Conservation (phyloP, 2,329 filamentous ascomycete species). For the Cryphonectria parasitica region DNA sequence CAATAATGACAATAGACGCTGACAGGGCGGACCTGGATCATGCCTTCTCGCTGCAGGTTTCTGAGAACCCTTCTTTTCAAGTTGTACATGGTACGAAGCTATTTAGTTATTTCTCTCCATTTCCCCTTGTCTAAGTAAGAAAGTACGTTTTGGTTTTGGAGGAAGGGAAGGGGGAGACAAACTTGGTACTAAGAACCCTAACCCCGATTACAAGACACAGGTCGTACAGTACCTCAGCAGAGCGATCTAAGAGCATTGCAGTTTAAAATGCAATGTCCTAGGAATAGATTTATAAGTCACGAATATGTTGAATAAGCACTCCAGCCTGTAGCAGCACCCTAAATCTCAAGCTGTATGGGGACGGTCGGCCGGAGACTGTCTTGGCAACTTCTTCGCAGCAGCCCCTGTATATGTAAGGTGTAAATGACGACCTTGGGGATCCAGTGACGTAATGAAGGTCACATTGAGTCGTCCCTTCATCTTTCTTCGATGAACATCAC, state of each 20-base stretch:
- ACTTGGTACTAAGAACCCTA: not conserved
- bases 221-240: not conserved
- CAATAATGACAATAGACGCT: not conserved
- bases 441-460: not conserved
- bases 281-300: no score
- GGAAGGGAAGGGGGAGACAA: not conserved
- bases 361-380: not conserved
- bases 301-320: no score
- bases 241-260: not conserved
- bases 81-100: no score
- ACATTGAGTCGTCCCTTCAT: not conserved
- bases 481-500: not conserved
- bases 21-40: not conserved
- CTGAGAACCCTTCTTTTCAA: no score
- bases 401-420: not conserved
- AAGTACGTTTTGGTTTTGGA: not conserved
- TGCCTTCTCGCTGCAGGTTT: no score
- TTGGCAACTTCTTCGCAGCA: not conserved
- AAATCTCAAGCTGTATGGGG: not conserved
- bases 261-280: not conserved
- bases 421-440: not conserved
- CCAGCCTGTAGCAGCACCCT: no score
- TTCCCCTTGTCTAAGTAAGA: no score
- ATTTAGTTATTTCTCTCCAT: no score
- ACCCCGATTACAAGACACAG: not conserved